Evolutionary conservation across 192 early-diverging fungal genomes (phyloP).

Genomic region (Spizellomyces punctatus): DNA sequence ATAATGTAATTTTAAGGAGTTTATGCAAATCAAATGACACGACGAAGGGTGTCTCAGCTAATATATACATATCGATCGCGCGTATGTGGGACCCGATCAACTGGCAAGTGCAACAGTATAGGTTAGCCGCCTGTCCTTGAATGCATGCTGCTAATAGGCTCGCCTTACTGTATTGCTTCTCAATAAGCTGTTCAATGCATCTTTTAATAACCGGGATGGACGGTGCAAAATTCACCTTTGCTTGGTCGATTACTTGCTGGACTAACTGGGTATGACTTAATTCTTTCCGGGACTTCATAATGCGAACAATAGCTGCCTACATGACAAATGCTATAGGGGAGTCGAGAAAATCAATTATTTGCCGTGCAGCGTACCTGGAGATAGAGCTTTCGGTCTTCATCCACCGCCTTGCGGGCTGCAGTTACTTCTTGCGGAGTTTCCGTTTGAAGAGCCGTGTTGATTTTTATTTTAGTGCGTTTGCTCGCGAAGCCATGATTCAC

Average conservation of each 20-base stretch:
- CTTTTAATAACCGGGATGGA: constrained; percentile 77
- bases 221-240: constrained; percentile 70
- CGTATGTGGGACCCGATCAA: constrained; percentile 10
- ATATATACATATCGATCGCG: constrained; percentile 39
- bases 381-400: constrained; percentile 77
- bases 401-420: constrained; percentile 63
- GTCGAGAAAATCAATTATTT: constrained; percentile 15
- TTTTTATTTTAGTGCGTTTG: constrained; percentile 82
- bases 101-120: constrained; percentile 4
- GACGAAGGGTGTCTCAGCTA: constrained; percentile 7
- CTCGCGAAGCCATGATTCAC: constrained; percentile 34
- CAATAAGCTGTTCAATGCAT: constrained; percentile 81
- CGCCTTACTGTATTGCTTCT: constrained; percentile 71
- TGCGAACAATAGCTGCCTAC: constrained; percentile 81
- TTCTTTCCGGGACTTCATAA: constrained; percentile 79
- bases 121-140: background rate
- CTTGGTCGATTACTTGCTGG: constrained; percentile 73
- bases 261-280: constrained; percentile 71
- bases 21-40: background rate
- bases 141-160: background rate
- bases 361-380: constrained; percentile 53
- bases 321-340: background rate
- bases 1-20: constrained; percentile 1
- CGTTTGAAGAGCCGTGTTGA: constrained; percentile 58
- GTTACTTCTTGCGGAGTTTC: constrained; percentile 66